Evolutionary conservation across 2,329 filamentous ascomycete genomes (phyloP).

Genomic region (Aureobasidium vineae): DNA sequence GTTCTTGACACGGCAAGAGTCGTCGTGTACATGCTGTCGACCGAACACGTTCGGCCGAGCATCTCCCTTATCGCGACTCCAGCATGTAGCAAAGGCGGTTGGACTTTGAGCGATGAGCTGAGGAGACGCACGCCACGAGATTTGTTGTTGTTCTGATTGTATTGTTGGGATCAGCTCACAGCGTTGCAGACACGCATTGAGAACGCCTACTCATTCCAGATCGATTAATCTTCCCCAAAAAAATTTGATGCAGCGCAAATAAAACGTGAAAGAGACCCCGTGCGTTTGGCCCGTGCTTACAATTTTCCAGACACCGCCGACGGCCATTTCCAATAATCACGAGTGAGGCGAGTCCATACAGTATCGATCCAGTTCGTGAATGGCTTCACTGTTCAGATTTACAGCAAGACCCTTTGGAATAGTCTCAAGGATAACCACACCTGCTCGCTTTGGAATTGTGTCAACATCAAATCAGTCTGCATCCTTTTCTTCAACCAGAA

Average conservation of each 20-base stretch:
- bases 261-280: no score
- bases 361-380: neutral
- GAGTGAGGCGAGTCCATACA: neutral
- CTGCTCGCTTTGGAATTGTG: conserved; percentile 4
- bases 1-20: neutral
- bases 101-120: neutral
- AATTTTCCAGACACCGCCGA: conserved; percentile 10
- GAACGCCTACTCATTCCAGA: neutral
- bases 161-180: neutral
- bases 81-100: neutral
- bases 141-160: neutral
- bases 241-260: no score
- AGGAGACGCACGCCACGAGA: neutral
- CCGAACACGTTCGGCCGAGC: neutral
- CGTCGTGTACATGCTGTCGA: neutral
- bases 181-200: neutral
- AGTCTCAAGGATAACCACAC: conserved; percentile 22
- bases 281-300: conserved; percentile 6
- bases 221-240: no score
- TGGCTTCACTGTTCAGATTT: conserved; percentile 21
- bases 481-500: conserved; percentile 10
- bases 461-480: conserved; percentile 11
- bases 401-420: conserved; percentile 15
- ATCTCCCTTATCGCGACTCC: neutral
- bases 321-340: conserved; percentile 1